phyloP scores from a whole-genome alignment of 345 rosid genomes.

The Syzygium jambos region DNA sequence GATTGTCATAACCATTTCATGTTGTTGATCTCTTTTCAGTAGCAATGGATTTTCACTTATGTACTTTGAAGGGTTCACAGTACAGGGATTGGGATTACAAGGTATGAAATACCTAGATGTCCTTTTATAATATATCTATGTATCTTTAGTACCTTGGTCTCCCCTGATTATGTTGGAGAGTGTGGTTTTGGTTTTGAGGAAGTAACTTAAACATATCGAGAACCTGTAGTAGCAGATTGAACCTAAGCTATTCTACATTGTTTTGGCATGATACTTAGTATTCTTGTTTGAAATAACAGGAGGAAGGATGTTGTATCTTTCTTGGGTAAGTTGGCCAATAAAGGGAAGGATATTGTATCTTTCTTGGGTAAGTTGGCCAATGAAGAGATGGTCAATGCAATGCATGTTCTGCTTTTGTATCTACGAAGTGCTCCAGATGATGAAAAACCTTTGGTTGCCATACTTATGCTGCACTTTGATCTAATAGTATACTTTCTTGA shows the following conservation, averaged over 20 bases:
- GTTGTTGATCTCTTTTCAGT: not conserved
- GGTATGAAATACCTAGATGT: not conserved
- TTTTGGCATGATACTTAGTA: not conserved
- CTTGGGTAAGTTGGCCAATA: too few species aligned
- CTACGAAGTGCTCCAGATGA: slow-evolving; percentile 29
- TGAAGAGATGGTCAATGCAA: slow-evolving; percentile 29
- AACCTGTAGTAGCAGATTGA: not conserved
- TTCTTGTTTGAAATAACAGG: slow-evolving; percentile 14
- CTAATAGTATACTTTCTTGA: slow-evolving; percentile 23
- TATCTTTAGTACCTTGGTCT: not conserved
- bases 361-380: slow-evolving; percentile 19
- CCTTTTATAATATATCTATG: not conserved
- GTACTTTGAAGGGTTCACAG: not conserved
- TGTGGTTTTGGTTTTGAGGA: not conserved
- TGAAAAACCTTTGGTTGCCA: slow-evolving; percentile 34
- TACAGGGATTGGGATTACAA: not conserved
- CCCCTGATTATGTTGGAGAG: not conserved
- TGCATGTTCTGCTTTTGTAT: slow-evolving; percentile 35
- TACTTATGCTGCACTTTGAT: slow-evolving; percentile 41
- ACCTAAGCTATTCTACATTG: not conserved
- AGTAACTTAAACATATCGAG: not conserved
- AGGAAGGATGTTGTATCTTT: slow-evolving; percentile 35
- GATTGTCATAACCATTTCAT: not conserved
- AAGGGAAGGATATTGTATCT: too few species aligned
- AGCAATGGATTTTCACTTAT: not conserved